These are phyloP conservation scores for Acacia crassicarpa DNA, from an alignment of 306 rosid genomes.

Conservation along the genomic window DNA sequence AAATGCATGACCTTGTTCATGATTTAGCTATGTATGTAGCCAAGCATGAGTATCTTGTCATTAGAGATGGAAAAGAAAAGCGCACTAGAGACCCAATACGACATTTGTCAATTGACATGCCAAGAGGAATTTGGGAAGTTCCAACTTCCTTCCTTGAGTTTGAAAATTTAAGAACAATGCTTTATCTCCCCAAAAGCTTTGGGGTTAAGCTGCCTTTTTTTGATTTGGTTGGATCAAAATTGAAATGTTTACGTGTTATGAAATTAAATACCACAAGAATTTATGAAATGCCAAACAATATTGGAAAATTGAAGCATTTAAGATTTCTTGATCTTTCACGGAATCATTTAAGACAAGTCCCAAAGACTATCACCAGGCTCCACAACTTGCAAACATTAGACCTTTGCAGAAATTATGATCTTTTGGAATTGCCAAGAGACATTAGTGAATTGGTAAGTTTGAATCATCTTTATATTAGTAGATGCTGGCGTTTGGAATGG, in stretches of 20 bases:
- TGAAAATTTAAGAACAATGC: neutral
- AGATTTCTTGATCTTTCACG: neutral
- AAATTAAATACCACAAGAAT: neutral
- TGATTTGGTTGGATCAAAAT: neutral
- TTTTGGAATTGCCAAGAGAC: neutral
- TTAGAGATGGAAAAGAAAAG: neutral
- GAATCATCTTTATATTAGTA: neutral
- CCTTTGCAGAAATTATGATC: neutral
- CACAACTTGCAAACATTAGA: neutral
- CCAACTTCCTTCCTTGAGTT: neutral
- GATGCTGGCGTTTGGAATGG: rapidly evolving
- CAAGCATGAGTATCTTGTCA: neutral
- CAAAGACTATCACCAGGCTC: neutral
- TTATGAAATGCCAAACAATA: neutral
- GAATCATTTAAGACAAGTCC: neutral
- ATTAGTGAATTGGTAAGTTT: neutral
- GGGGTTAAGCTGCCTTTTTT: no score
- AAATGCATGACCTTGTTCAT: neutral
- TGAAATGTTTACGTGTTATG: neutral
- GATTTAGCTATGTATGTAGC: neutral
- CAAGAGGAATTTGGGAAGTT: neutral
- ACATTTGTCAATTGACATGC: neutral
- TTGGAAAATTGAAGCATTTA: neutral
- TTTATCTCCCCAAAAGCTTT: no score
- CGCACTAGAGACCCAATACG: neutral